A percentile compares a stretch with the other conserved stretches of the same genome.
Evolutionary conservation across 2,329 filamentous ascomycete species (phyloP).

Genomic region (Berkeleyomyces basicola): DNA sequence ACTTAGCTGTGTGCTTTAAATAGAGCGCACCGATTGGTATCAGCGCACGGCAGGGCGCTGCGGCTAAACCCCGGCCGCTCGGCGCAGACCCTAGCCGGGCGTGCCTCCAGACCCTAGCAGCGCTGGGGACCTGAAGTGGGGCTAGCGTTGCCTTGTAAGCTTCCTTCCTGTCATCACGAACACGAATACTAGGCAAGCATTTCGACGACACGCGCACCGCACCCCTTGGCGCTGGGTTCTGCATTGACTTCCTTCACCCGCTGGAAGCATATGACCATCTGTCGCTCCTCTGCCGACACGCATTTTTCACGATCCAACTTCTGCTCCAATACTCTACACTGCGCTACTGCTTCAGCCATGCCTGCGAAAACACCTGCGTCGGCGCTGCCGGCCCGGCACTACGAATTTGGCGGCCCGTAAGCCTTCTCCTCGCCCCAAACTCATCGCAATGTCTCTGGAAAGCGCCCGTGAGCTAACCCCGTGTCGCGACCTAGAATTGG

Average conservation of each 20-base stretch:
- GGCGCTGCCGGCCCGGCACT: constrained; percentile 25
- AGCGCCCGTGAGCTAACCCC: neutral
- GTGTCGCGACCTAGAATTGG: constrained; percentile 41
- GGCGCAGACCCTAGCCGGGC: too few relatives aligned
- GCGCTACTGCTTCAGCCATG: neutral
- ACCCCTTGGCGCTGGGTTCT: too few relatives aligned
- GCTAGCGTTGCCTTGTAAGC: neutral
- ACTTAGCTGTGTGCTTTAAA: neutral
- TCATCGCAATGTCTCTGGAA: neutral
- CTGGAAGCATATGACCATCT: too few relatives aligned
- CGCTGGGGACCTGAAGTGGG: neutral
- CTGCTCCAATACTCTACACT: too few relatives aligned
- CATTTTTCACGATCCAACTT: too few relatives aligned
- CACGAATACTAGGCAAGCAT: neutral
- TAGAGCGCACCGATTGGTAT: neutral
- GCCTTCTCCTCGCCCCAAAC: constrained; percentile 15
- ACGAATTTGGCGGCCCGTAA: constrained; percentile 37
- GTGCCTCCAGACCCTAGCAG: neutral
- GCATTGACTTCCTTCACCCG: too few relatives aligned
- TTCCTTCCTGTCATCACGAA: neutral
- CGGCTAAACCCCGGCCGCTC: neutral
- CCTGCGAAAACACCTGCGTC: constrained; percentile 16
- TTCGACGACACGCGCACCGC: too few relatives aligned
- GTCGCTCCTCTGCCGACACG: too few relatives aligned
- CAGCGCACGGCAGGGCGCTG: neutral